A percentile compares a stretch with the other conserved stretches of the same genome.
These are phyloP conservation scores for Cladosporium sphaerospermum DNA, from an alignment of 2,329 filamentous ascomycete species.

Conservation along the genomic window DNA sequence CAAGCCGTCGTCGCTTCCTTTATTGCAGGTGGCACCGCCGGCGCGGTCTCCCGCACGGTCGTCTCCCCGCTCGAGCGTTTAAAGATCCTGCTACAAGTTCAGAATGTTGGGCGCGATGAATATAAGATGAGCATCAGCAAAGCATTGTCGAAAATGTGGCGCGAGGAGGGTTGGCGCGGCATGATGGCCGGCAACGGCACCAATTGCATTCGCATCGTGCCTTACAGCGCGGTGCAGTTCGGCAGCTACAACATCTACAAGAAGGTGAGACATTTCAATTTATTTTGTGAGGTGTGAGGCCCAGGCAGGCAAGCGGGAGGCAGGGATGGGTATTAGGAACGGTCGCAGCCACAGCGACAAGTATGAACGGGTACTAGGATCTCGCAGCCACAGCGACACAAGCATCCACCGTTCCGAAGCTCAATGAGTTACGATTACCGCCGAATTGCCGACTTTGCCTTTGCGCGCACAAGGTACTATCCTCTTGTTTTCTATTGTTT, in stretches of 20 bases:
- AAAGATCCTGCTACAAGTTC: slow-evolving; percentile 96
- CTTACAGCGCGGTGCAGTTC: slow-evolving; percentile 97
- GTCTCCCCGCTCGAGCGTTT: slow-evolving; percentile 92
- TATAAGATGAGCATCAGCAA: slow-evolving; percentile 90
- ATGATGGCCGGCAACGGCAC: slow-evolving; percentile 98
- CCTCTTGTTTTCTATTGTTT: background rate
- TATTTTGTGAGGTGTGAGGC: background rate
- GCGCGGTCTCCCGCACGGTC: slow-evolving; percentile 94
- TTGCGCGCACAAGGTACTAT: background rate
- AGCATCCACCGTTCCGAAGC: background rate
- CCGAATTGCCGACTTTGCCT: no score
- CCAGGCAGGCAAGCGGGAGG: background rate
- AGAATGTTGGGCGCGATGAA: slow-evolving; percentile 81
- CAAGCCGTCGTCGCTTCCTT: slow-evolving; percentile 88
- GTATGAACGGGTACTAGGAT: no score
- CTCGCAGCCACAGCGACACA: background rate
- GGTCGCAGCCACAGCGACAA: no score
- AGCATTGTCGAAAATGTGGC: slow-evolving; percentile 91
- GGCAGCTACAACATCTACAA: slow-evolving; percentile 98
- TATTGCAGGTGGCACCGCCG: slow-evolving; percentile 86
- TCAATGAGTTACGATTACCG: background rate
- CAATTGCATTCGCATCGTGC: slow-evolving; percentile 96
- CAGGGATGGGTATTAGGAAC: background rate
- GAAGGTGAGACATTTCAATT: slow-evolving; percentile 49
- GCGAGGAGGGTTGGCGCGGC: slow-evolving; percentile 90